phyloP scores from a whole-genome alignment of 805 yeast species.

The Candida xyloterini region DNA sequence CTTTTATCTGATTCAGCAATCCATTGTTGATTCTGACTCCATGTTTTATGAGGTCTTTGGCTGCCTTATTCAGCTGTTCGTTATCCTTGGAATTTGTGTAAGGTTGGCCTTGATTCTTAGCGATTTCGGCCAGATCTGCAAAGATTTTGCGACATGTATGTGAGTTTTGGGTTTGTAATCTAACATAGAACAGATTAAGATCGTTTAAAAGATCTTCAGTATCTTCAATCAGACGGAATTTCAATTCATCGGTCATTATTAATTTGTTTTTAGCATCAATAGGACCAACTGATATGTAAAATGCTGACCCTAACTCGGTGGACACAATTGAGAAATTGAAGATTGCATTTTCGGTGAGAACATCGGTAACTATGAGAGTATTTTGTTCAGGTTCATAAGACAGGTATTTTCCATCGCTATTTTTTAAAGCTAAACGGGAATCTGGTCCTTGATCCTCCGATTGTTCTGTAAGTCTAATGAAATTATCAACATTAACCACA shows the following conservation, averaged over 20 bases:
- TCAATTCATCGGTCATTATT: conserved; percentile 18
- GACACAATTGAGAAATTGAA: conserved; percentile 20
- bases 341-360: conserved; percentile 29
- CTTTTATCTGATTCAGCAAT: conserved; percentile 18
- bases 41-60: conserved; percentile 22
- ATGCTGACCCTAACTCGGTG: background rate
- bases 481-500: conserved; percentile 22
- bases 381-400: conserved; percentile 18
- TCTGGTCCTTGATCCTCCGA: background rate
- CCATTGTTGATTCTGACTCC: conserved; percentile 25
- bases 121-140: conserved; percentile 1
- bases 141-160: conserved; percentile 16
- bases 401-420: conserved; percentile 23
- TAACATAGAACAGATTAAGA: conserved; percentile 21
- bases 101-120: conserved; percentile 10
- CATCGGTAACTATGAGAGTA: conserved; percentile 22
- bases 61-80: conserved; percentile 17
- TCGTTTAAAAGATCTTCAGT: conserved; percentile 28
- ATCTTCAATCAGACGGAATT: conserved; percentile 28
- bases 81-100: conserved; percentile 15
- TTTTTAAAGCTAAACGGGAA: conserved; percentile 25
- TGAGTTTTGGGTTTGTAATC: conserved; percentile 29
- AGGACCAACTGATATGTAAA: conserved; percentile 20
- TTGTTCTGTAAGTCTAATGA: conserved; percentile 13
- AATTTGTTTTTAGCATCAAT: conserved; percentile 16